These are phyloP conservation scores for Caloboletus firmus DNA, from an alignment of 1,284 basidiomycete genomes.

Conservation along the genomic window DNA sequence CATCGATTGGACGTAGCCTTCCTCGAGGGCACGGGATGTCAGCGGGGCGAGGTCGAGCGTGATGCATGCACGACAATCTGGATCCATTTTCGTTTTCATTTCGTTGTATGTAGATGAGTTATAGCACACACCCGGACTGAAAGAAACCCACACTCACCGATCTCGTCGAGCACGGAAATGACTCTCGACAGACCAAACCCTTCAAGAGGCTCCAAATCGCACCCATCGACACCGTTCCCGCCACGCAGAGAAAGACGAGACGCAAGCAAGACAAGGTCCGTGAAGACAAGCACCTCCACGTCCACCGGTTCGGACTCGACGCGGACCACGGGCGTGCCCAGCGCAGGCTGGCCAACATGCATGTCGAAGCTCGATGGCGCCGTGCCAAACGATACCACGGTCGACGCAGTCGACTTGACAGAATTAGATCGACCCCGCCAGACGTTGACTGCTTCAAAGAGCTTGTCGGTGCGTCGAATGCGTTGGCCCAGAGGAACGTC, in stretches of 20 bases:
- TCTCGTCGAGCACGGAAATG: conserved; percentile 46
- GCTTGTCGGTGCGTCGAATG: conserved; percentile 23
- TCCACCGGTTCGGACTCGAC: conserved; percentile 29
- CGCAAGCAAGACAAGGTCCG: conserved; percentile 64
- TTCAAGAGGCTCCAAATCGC: conserved; percentile 40
- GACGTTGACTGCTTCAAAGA: conserved; percentile 30
- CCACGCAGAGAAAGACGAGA: conserved; percentile 23
- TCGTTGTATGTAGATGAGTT: not conserved
- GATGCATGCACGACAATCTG: conserved; percentile 24
- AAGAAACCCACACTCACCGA: conserved; percentile 16
- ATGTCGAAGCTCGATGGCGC: conserved; percentile 35
- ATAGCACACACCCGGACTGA: not conserved
- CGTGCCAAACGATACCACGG: conserved; percentile 34
- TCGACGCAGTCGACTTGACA: conserved; percentile 48
- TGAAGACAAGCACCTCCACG: conserved; percentile 64
- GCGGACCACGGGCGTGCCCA: conserved; percentile 27
- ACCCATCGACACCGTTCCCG: not conserved
- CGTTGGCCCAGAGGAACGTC: not conserved
- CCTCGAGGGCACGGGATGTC: conserved; percentile 42
- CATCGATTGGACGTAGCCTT: conserved; percentile 42
- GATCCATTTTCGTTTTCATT: not conserved
- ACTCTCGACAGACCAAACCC: conserved; percentile 58
- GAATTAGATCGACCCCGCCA: conserved; percentile 48
- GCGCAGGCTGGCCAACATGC: conserved; percentile 3
- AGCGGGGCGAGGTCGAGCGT: conserved; percentile 58